Base-by-base conservation (phyloP, 2,329 filamentous ascomycete genomes). In the Colletotrichum chrysophilum region DNA sequence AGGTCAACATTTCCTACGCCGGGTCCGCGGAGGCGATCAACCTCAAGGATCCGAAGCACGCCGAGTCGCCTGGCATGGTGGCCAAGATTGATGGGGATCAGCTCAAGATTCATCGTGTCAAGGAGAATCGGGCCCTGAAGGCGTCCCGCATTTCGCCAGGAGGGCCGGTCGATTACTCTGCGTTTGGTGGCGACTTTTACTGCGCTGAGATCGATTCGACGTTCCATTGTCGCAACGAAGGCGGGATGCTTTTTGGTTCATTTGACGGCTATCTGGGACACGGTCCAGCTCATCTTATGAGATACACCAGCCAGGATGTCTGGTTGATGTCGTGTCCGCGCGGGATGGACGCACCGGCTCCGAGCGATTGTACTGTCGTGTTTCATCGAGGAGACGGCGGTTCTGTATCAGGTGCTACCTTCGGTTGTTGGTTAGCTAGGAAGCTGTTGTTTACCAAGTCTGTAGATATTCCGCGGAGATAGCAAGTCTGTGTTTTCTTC, bases 401-500 rank as follows among this genome's bases (percentile, higher is more conserved):
- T 18, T 69, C 48, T 5, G 78, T 85, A 0, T 65, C 62, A 7
- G 79, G 79, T 1, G 78, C 82, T 12, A 85, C 77, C 1, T 80
- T 87, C 62, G 85, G 86, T 12, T 87, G 85, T 72, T 87, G 85
- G 85, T 70, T 87, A 21, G 85, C 85, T 3, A 82, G 85, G 70
- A 76, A 77, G 52, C 62, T 78, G 4, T 60, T 77, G n/a, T 66
- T 66, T 28, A 34, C 18, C 38, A 52, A 52, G 62, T 21, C 43
- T 52, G 43, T 52, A 52, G 43, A 52, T 52, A 52, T 52, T 21
- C 10, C 43, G n/a, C 43, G 10, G n/a, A 52, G 43, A 13, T 52
- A 24, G 13, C n/a, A 52, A 7, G 0, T 52, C n/a, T 24, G 21
- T 7, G 10, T 52, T 21, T 24, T 21, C n/a, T 24, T 24, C n/a